Evolutionary conservation across 352 stramenopile species (phyloP).

Genomic region (Globisporangium paddicum): DNA sequence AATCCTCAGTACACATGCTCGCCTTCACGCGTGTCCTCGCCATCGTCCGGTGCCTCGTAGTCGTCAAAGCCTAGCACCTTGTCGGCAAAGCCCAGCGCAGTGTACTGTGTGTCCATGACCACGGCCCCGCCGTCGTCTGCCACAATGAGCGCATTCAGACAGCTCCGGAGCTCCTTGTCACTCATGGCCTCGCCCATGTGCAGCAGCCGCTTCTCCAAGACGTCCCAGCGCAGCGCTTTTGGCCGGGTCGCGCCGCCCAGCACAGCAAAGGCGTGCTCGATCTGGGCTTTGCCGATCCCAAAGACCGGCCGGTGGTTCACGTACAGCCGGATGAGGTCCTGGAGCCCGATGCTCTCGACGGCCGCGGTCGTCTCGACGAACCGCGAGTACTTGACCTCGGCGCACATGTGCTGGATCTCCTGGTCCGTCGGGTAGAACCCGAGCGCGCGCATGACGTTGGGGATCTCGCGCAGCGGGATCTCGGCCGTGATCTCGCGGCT

Average conservation of each 20-base stretch:
- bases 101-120: conserved; percentile 45
- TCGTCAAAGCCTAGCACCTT: conserved; percentile 89
- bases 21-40: neutral
- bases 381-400: conserved; percentile 77
- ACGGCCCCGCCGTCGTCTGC: conserved; percentile 20
- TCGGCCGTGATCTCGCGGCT: conserved; percentile 55
- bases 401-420: conserved; percentile 89
- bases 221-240: conserved; percentile 46
- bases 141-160: conserved; percentile 62
- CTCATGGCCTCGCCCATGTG: conserved; percentile 75
- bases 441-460: conserved; percentile 90
- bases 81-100: conserved; percentile 66
- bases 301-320: conserved; percentile 92
- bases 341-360: conserved; percentile 55
- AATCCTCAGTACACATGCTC: neutral
- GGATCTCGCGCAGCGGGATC: conserved; percentile 87
- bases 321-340: conserved; percentile 90
- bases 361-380: conserved; percentile 74
- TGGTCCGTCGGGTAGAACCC: conserved; percentile 91
- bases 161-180: conserved; percentile 78
- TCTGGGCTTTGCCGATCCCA: conserved; percentile 73
- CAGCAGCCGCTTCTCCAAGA: conserved; percentile 57
- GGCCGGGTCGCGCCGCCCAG: conserved; percentile 27
- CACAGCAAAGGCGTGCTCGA: conserved; percentile 67
- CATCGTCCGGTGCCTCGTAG: conserved; percentile 33